Percentiles rank a stretch among this genome's conserved stretches.
Evolutionary conservation across 139 green algal species (phyloP).

Genomic region (Desmodesmus armatus): DNA sequence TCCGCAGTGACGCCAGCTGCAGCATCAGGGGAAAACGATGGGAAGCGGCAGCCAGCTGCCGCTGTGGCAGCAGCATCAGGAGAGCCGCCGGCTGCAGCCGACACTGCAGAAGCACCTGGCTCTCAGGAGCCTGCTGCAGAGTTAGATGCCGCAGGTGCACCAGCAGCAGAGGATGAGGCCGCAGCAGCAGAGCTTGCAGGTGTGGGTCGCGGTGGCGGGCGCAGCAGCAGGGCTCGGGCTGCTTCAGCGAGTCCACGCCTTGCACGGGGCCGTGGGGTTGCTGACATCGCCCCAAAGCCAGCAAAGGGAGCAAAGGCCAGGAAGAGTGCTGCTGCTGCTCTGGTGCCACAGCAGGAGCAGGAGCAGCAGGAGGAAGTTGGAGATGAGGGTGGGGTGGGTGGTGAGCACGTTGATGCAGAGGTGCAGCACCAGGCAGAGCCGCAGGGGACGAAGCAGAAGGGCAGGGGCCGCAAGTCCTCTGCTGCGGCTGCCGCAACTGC

Average conservation of each 20-base stretch:
- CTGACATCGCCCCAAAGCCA: too few relatives aligned
- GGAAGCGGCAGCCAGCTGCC: not conserved
- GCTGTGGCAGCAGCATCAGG: conserved; percentile 10
- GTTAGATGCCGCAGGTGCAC: not conserved
- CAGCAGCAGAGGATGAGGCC: not conserved
- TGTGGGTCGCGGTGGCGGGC: too few relatives aligned
- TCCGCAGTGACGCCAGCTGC: not conserved
- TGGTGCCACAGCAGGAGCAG: not conserved
- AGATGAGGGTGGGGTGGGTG: too few relatives aligned
- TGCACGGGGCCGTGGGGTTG: too few relatives aligned
- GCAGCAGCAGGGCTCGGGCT: not conserved
- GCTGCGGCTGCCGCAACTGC: not conserved
- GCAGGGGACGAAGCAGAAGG: not conserved
- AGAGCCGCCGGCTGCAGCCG: not conserved
- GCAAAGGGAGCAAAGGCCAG: too few relatives aligned
- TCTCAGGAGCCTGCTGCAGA: conserved; percentile 3
- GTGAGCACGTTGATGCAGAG: not conserved
- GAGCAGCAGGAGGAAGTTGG: not conserved
- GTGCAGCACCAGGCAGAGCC: not conserved
- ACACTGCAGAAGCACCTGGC: not conserved
- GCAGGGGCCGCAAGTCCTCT: not conserved
- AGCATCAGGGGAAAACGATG: not conserved
- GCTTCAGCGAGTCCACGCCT: too few relatives aligned
- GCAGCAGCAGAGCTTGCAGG: not conserved
- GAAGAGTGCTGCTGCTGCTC: too few relatives aligned